These are phyloP conservation scores for Erysimum cheiri DNA, from an alignment of 441 rosid species.

Conservation along the genomic window DNA sequence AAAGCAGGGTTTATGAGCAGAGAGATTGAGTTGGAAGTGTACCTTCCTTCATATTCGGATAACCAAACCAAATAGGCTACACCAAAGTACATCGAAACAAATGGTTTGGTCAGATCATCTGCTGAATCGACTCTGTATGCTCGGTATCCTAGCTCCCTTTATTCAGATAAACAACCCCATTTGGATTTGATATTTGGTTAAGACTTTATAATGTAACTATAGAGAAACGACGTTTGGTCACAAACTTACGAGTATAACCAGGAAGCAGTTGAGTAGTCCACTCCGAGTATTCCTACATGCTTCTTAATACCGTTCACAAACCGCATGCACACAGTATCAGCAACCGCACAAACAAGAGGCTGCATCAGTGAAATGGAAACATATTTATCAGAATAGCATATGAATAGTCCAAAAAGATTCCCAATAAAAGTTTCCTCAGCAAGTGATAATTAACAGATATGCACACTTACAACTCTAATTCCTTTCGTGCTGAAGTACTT, in stretches of 20 bases:
- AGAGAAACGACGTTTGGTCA: conserved; percentile 22
- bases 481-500: conserved; percentile 75
- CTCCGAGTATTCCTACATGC: conserved; percentile 77
- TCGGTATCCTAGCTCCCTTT: conserved; percentile 78
- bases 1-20: background rate
- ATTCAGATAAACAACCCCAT: conserved; percentile 21
- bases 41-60: conserved; percentile 89
- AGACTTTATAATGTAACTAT: background rate
- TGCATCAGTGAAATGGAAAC: conserved; percentile 46
- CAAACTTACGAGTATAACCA: conserved; percentile 84
- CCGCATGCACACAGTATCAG: conserved; percentile 86
- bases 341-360: conserved; percentile 81
- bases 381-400: conserved; percentile 7
- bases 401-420: background rate
- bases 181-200: background rate
- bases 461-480: conserved; percentile 72
- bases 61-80: conserved; percentile 85
- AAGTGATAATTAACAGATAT: conserved; percentile 17
- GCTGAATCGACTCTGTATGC: conserved; percentile 75
- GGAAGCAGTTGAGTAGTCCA: conserved; percentile 73
- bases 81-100: conserved; percentile 88
- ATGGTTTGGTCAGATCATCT: conserved; percentile 80
- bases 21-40: conserved; percentile 18
- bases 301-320: conserved; percentile 66
- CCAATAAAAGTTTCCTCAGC: conserved; percentile 8